Evolutionary conservation across 495 filamentous ascomycete genomes (phyloP), one percentile per base, ranked within the genome.

Genomic region (Hyaloscypha variabilis): DNA sequence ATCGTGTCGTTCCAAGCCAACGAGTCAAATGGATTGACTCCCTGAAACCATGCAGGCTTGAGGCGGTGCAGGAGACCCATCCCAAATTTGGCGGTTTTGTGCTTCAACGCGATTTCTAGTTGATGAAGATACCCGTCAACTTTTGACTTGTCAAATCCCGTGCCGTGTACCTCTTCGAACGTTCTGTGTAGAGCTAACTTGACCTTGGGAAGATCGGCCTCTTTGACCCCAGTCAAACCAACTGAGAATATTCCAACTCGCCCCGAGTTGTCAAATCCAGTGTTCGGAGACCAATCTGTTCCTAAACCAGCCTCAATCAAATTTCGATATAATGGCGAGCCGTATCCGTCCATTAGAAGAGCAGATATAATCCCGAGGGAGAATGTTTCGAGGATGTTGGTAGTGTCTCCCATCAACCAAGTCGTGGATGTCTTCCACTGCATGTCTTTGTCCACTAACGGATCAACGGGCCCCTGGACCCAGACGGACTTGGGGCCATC

Each of bases 61-160:
- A 97, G 81, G 53, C 93, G 84, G 69, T 97, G 90, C 81, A 97
- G 90, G 2, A 99, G 78, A 51, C 87, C 87, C 84, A 98, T 91
- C 25, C 95, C 95, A 71, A 99, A 98, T 68, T 90, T 90, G 36
- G 95, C 90, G 1, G 92, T 97, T 77, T 97, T 97, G 77, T 98
- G 94, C 72, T 97, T 96, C 26, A 98, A 78, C 11, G 86, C 82
- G 36, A 99, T 82, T 71, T 99, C 95, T 11, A 98, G 81, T 75
- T 97, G 93, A 75, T 99, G 95, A 46, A 98, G 83, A 70, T 95
- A 89, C 21, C 95, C 95, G 64, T 96, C 92, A 42, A 98, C 89
- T 75, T 98, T 99, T 67, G 87, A 85, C 67, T 87, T 82, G 46
- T 93, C 92, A 72, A 99, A 97, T 2, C 95, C 93, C 49, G 87